A percentile compares a stretch with the other conserved stretches of the same genome.
Evolutionary conservation across 1,284 basidiomycete genomes (phyloP).

Genomic region (Ustilago tritici): DNA sequence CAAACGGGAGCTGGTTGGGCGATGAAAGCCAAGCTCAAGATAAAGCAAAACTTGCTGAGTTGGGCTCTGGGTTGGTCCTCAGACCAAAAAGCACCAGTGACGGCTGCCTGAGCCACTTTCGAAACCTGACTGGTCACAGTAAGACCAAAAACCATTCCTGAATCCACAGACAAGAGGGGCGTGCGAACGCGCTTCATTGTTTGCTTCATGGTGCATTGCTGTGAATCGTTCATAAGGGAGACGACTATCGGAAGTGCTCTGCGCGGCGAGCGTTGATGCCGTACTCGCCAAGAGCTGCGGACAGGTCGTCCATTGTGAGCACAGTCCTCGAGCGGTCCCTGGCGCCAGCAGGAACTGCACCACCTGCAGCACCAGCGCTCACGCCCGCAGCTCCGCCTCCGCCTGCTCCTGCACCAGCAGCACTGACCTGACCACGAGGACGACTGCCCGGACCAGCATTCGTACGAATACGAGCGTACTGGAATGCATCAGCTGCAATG

Average conservation of each 20-base stretch:
- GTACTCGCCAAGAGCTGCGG: constrained; percentile 90
- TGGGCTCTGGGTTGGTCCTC: constrained; percentile 38
- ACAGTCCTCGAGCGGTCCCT: constrained; percentile 91
- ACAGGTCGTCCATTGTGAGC: constrained; percentile 96
- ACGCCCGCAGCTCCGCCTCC: constrained; percentile 23
- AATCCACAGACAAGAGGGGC: neutral
- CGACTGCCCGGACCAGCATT: constrained; percentile 71
- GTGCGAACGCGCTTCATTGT: neutral
- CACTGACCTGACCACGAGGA: constrained; percentile 44
- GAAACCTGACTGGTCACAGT: neutral
- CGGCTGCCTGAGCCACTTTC: neutral
- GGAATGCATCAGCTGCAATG: constrained; percentile 95
- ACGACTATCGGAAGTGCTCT: constrained; percentile 64
- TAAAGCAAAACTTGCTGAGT: neutral
- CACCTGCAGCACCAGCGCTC: constrained; percentile 20
- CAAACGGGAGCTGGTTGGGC: constrained; percentile 4
- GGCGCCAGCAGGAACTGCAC: constrained; percentile 21
- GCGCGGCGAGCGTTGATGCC: constrained; percentile 73
- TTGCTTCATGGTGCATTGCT: neutral
- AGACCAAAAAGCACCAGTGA: neutral
- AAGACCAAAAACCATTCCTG: too few species aligned
- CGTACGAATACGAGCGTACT: constrained; percentile 92
- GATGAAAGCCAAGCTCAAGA: constrained; percentile 9
- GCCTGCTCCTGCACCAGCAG: constrained; percentile 15
- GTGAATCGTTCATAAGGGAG: neutral